Evolutionary conservation across 495 filamentous ascomycete species (phyloP).

Genomic region (Entonaema liquescens): DNA sequence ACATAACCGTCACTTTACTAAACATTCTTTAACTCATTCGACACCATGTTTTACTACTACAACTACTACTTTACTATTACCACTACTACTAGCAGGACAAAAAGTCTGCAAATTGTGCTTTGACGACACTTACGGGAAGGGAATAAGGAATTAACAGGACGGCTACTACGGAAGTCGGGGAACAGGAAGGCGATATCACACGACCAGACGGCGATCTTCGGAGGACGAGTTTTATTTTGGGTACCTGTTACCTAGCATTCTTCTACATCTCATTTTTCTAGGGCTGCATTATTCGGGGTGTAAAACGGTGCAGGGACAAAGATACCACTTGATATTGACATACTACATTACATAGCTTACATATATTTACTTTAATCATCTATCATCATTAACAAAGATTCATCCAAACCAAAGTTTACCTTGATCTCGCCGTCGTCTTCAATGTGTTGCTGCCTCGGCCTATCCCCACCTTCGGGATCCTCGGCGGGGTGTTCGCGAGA

Average conservation of each 20-base stretch:
- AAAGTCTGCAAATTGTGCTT: background rate
- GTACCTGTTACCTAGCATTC: conserved; percentile 20
- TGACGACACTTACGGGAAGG: background rate
- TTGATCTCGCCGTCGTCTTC: background rate
- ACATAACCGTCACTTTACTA: background rate
- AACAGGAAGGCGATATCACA: background rate
- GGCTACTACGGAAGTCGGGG: background rate
- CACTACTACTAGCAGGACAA: background rate
- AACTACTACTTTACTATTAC: background rate
- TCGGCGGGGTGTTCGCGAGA: background rate
- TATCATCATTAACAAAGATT: background rate
- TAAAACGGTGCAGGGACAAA: conserved; percentile 31
- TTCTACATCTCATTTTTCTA: conserved; percentile 29
- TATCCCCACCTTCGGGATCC: background rate
- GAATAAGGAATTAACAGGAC: background rate
- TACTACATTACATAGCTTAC: background rate
- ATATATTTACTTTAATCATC: background rate
- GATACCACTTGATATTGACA: conserved; percentile 39
- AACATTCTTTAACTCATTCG: background rate
- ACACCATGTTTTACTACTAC: background rate
- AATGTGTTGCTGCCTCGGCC: background rate
- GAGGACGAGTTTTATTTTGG: conserved; percentile 11
- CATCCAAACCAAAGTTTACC: background rate
- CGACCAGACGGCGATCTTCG: background rate
- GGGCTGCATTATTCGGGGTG: conserved; percentile 37